Conservation (phyloP, 2,329 filamentous ascomycete species). For the Fusarium fujikuroi region DNA sequence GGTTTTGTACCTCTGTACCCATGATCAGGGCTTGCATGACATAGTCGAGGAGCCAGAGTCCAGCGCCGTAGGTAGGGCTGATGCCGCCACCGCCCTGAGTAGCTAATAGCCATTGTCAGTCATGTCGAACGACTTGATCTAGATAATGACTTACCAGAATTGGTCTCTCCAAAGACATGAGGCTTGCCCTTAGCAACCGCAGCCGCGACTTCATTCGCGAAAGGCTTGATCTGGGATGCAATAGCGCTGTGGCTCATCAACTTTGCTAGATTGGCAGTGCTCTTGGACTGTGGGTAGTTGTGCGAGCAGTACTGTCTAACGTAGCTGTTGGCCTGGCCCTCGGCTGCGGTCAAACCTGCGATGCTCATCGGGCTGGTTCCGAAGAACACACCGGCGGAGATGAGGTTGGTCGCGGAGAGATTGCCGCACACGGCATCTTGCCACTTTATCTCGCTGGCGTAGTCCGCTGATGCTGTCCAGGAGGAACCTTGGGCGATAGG, state of each 20-base stretch:
- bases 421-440: neutral
- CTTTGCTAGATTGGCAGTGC: neutral
- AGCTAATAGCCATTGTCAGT: neutral
- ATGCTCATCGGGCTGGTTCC: neutral
- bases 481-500: neutral
- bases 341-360: neutral
- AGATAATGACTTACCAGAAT: neutral
- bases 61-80: neutral
- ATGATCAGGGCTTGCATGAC: neutral
- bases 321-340: neutral
- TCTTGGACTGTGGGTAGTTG: neutral
- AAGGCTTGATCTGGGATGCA: neutral
- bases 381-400: neutral
- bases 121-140: neutral
- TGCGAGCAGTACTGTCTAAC: neutral
- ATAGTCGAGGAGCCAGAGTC: neutral
- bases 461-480: neutral
- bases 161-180: neutral
- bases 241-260: neutral
- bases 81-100: neutral
- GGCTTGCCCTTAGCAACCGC: neutral
- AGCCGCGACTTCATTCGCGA: neutral
- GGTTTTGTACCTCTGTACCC: neutral
- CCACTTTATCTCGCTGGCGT: neutral
- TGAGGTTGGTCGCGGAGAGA: neutral